Conservation (phyloP, 805 yeast species). For the Nematodospora valgi region DNA sequence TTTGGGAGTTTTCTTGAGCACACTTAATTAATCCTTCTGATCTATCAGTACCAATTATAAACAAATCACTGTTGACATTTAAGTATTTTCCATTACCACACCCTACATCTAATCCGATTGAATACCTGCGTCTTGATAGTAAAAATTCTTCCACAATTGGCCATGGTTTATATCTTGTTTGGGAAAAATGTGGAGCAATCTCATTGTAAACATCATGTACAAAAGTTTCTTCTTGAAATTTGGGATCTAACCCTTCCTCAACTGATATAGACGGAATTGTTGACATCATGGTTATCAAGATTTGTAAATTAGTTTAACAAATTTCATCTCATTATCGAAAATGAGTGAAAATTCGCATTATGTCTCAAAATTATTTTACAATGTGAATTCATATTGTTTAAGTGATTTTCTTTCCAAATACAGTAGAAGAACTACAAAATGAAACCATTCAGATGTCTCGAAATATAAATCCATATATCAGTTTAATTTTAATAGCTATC, state of each 20-base stretch:
- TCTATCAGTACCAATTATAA: conserved; percentile 70
- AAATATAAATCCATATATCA: not conserved
- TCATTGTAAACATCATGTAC: conserved; percentile 94
- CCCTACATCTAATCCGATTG: conserved; percentile 88
- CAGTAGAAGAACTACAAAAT: too few relatives aligned
- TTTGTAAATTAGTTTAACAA: too few relatives aligned
- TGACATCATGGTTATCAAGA: conserved; percentile 17
- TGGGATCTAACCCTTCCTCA: conserved; percentile 40
- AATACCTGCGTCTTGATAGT: conserved; percentile 42
- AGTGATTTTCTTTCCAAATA: too few relatives aligned
- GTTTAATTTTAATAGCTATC: not conserved
- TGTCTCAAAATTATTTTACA: too few relatives aligned
- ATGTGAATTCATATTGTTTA: too few relatives aligned
- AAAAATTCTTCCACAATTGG: conserved; percentile 84
- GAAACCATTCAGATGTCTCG: too few relatives aligned
- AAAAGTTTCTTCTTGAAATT: conserved; percentile 62
- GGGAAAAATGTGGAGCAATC: conserved; percentile 90
- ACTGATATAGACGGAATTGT: conserved; percentile 28
- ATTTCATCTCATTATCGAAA: too few relatives aligned
- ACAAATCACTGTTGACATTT: conserved; percentile 63
- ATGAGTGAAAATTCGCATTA: too few relatives aligned
- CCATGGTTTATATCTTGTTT: conserved; percentile 96
- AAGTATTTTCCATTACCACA: conserved; percentile 97
- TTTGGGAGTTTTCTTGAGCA: conserved; percentile 45
- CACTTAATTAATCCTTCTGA: conserved; percentile 67